These are phyloP conservation scores for Xerocomellus dryophilus DNA, from an alignment of 768 basidiomycete genomes.

Conservation along the genomic window DNA sequence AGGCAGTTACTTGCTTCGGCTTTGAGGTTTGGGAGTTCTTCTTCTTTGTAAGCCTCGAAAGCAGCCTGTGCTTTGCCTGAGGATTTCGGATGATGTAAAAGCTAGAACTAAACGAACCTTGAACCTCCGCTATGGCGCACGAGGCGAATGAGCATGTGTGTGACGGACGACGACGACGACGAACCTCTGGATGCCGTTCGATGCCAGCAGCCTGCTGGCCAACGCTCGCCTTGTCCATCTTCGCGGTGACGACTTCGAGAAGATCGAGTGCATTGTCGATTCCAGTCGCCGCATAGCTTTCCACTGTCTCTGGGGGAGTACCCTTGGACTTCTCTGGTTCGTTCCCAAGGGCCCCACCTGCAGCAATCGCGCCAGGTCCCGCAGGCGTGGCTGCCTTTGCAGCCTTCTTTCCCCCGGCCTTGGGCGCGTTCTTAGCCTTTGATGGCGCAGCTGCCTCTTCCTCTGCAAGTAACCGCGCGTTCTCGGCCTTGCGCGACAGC, in stretches of 20 bases:
- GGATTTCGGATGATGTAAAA: not conserved
- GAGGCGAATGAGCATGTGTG: constrained; percentile 12
- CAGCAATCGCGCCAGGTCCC: constrained; percentile 82
- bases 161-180: constrained; percentile 20
- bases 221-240: constrained; percentile 89
- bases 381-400: constrained; percentile 57
- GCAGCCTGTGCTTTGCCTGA: constrained; percentile 51
- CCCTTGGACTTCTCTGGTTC: constrained; percentile 22
- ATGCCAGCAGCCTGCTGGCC: constrained; percentile 84
- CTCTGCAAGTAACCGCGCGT: constrained; percentile 79
- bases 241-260: constrained; percentile 83
- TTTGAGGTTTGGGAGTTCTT: constrained; percentile 75
- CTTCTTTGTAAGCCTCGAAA: constrained; percentile 88
- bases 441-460: constrained; percentile 66
- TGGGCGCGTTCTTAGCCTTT: constrained; percentile 63
- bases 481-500: constrained; percentile 83
- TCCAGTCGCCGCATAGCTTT: constrained; percentile 80
- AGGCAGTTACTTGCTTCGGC: constrained; percentile 56
- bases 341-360: constrained; percentile 51
- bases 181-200: constrained; percentile 89
- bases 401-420: constrained; percentile 59
- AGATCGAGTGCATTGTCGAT: constrained; percentile 90
- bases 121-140: constrained; percentile 67
- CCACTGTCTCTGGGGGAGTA: constrained; percentile 41
- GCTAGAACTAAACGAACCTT: constrained; percentile 49